Base-by-base conservation (phyloP, 306 rosid genomes). In the Gynostemma pentaphyllum region DNA sequence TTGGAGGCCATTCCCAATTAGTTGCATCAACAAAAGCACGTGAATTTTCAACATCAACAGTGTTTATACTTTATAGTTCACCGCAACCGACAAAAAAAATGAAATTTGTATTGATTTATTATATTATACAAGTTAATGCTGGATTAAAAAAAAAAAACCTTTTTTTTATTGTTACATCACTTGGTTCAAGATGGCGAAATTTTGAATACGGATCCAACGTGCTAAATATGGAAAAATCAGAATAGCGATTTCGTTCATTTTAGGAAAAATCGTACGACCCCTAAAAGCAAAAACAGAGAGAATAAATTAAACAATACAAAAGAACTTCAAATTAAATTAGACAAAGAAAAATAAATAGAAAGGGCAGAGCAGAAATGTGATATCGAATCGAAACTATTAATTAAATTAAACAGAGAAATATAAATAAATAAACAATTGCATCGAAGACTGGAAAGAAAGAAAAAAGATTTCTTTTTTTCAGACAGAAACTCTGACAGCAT, bases 91-190 rank as follows among this genome's bases (percentile, higher is more conserved):
- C 57, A 46, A 69, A 62, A 37, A 7, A 34, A n/a, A n/a, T n/a
- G 47, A 68, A 54, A 78, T 71, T 40, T 45, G 59, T 10, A 51
- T n/a, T 67, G 30, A 53, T 19, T 5, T 29, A 45, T 55, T 14
- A 40, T 29, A 45, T 55, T 14, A 40, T 45, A 61, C 32, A 64
- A 62, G 23, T 14, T 1, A 49, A 70, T 12, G 41, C 63, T 22
- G 56, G 19, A 39, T 29, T 12, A 16, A 10, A 18, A 47, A 65
- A 70, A 63, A 56, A 56, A 54, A 57, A 75, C 49, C n/a, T n/a
- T n/a, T n/a, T n/a, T n/a, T n/a, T n/a, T n/a, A n/a, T n/a, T 64
- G 75, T 80, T 74, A 76, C 74, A 53, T 72, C 78, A 52, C 48
- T 59, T 32, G 56, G 26, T 22, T 51, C 60, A 16, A 37, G 27